Base-by-base conservation (phyloP, 2,329 filamentous ascomycete genomes). In the Trichoderma koningii region DNA sequence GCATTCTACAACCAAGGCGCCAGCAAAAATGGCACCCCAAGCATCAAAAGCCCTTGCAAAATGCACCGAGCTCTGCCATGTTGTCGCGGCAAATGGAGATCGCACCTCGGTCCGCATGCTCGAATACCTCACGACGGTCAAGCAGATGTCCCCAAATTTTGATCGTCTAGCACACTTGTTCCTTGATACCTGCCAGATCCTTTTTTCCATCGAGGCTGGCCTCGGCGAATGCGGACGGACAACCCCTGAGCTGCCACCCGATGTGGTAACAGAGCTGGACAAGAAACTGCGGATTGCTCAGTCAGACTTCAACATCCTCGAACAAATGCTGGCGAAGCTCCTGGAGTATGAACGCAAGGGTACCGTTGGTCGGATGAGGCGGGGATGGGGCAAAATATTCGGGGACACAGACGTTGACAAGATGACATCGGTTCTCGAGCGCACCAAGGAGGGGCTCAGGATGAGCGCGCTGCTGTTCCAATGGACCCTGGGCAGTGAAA, bases 181-280 rank as follows among this genome's bases (percentile, higher is more conserved):
- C 71, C 81, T 91, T 65, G 87, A 90, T 64, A 85, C 86, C 5
- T 88, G 85, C 73, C 83, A 87, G 62, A 84, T 87, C 48, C 79
- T 91, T 48, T 89, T 87, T 80, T 84, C 85, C n/a, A 87, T 90
- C 67, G 87, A 90, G 74, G 83, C 85, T 23, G 88, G 88, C 5
- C 80, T 91, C 61, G 75, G 77, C n/a, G 83, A 87, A 69, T 82
- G 80, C 51, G 75, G 79, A 34, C 79, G 80, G 47, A 80, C 79
- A 21, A 76, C 78, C 17, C 83, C 85, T 68, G 77, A 80, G 17
- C 81, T 90, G 19, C 86, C 88, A 0, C 70, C 76, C 5, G 87
- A 90, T 63, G 84, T 89, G 74, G 79, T 85, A 34, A 76, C 80
- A n/a, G 87, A 89, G 73, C 79, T 91, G 53, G 85, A 86, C 70